Evolutionary conservation across 371 early-diverging fungal species (phyloP).

Genomic region (Cokeromyces recurvatus): DNA sequence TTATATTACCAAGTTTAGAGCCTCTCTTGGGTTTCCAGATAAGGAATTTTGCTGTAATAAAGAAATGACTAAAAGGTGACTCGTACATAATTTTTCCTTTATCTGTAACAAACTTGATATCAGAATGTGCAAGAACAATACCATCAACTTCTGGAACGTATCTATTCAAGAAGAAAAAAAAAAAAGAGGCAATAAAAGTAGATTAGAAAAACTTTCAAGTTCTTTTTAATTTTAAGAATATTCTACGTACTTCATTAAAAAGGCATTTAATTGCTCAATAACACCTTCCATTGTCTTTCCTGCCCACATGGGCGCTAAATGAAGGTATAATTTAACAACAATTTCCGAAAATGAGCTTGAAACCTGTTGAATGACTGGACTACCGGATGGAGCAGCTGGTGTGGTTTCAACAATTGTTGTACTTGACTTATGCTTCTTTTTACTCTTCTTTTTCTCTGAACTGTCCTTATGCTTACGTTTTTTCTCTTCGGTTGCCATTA

Average conservation of each 20-base stretch:
- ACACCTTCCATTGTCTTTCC: slow-evolving; percentile 68
- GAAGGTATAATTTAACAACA: slow-evolving; percentile 59
- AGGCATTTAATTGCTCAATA: slow-evolving; percentile 74
- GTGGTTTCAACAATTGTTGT: slow-evolving; percentile 13
- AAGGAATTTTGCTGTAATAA: slow-evolving; percentile 64
- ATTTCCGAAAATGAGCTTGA: slow-evolving; percentile 55
- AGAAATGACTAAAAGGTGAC: slow-evolving; percentile 80
- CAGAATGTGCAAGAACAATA: slow-evolving; percentile 78
- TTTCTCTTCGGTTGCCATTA: slow-evolving; percentile 31
- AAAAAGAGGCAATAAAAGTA: neutral
- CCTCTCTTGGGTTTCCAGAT: slow-evolving; percentile 83
- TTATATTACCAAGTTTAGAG: slow-evolving; percentile 52
- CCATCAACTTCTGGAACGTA: slow-evolving; percentile 85
- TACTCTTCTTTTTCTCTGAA: slow-evolving; percentile 23
- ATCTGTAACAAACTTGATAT: slow-evolving; percentile 55
- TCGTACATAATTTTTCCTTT: slow-evolving; percentile 76
- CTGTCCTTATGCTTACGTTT: slow-evolving; percentile 41
- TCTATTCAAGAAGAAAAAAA: slow-evolving; percentile 27
- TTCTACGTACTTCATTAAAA: slow-evolving; percentile 80
- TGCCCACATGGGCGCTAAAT: slow-evolving; percentile 73
- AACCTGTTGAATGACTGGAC: slow-evolving; percentile 3
- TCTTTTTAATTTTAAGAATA: too few species aligned
- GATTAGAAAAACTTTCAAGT: neutral
- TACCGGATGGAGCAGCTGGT: slow-evolving; percentile 9
- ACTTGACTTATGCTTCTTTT: slow-evolving; percentile 28